These are phyloP conservation scores for Chaetoceros tenuissimus DNA, from an alignment of 108 stramenopile species.

Conservation along the genomic window DNA sequence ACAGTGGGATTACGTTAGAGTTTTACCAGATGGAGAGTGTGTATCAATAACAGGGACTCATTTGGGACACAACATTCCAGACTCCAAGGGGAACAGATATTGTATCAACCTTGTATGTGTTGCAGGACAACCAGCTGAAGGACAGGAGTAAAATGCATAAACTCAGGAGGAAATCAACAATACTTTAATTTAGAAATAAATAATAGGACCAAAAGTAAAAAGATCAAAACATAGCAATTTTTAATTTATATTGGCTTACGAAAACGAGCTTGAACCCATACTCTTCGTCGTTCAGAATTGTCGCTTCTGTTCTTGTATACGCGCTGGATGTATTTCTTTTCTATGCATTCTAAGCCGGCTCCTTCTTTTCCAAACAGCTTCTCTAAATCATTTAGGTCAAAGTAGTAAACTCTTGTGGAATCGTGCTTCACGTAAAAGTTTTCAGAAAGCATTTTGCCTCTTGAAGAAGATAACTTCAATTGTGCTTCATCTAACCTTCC, in stretches of 20 bases:
- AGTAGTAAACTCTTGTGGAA: slow-evolving; percentile 65
- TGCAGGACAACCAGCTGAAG: slow-evolving; percentile 56
- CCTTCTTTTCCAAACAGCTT: slow-evolving; percentile 28
- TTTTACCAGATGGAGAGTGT: slow-evolving; percentile 27
- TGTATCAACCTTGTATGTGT: slow-evolving; percentile 90
- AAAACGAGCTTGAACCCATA: slow-evolving; percentile 74
- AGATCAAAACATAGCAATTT: too few species aligned
- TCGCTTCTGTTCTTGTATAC: slow-evolving; percentile 46
- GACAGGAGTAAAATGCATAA: slow-evolving; percentile 3
- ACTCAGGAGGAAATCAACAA: too few species aligned
- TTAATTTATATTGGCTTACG: slow-evolving; percentile 40
- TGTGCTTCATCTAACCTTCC: slow-evolving; percentile 83
- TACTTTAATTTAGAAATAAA: too few species aligned
- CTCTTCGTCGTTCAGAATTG: slow-evolving; percentile 38
- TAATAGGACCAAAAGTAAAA: too few species aligned
- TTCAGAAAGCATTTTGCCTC: slow-evolving; percentile 43
- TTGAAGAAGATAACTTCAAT: slow-evolving; percentile 44
- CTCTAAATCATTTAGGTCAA: slow-evolving; percentile 52
- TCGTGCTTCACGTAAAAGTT: slow-evolving; percentile 57
- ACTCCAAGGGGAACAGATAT: slow-evolving; percentile 68
- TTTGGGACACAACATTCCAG: slow-evolving; percentile 46
- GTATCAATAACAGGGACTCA: slow-evolving; percentile 41
- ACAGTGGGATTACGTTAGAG: slow-evolving; percentile 40
- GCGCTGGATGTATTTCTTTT: slow-evolving; percentile 48
- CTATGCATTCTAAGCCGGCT: slow-evolving; percentile 50